Evolutionary conservation across 192 early-diverging fungal genomes (phyloP), one percentile per base, ranked within the genome.

Genomic region (Coemansia erecta): DNA sequence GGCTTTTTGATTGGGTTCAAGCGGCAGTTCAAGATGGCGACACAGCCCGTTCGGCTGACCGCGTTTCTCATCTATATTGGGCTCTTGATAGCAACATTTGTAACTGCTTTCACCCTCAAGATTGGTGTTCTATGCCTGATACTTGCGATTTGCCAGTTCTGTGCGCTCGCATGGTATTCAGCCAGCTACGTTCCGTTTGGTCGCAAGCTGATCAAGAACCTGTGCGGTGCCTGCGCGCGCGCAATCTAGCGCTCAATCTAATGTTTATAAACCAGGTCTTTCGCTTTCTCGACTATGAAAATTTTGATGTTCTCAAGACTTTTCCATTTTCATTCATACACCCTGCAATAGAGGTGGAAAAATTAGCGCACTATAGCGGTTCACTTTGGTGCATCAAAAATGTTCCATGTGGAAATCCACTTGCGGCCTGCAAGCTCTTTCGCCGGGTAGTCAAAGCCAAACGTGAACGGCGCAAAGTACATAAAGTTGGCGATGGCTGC

Each of bases 161-260:
- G 89, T 53, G 95, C 95, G 7, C 68, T 98, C 58, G 85, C 94
- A 58, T 92, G 89, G 89, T 90, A 90, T 77, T 79, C 86, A 11
- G 85, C 91, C 13, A 89, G 86, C 64, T 98, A 98, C 73, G 93
- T 98, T 72, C 95, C 95, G 5, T 98, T 91, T 60, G 93, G 92
- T 9, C 85, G 86, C 59, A 70, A 84, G 48, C 69, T 85, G 22
- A 87, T 87, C 58, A 82, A 76, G 64, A 81, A 72, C 45, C 58
- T 80, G 13, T 84, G 80, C 53, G 84, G 86, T 23, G 47, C 82
- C 3, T 86, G 78, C 35, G 81, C 83, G 2, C 53, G 45, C 3
- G 60, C 69, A 3, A 63, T 68, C 12, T 72, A 53, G n/a, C 12
- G 42, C 42, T 44, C 4, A 14, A 44, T 44, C 12, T 18, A 3